Conservation (phyloP, 345 rosid species). For the Streptanthus diversifolius region DNA sequence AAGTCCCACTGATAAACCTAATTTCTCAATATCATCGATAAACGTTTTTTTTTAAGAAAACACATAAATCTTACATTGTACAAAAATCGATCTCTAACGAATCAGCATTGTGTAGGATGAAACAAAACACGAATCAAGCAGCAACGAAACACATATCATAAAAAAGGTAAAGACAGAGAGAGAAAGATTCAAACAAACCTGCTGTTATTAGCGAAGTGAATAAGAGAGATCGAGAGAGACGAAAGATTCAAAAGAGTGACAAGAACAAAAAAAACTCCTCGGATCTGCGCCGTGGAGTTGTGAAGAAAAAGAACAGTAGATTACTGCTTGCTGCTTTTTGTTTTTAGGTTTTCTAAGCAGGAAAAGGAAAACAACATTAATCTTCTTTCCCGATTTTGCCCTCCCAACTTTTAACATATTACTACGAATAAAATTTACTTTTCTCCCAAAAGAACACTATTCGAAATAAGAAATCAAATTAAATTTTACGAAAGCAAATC, state of each 20-base stretch:
- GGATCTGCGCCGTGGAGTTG: conserved; percentile 92
- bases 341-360: conserved; percentile 1
- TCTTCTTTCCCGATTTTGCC: conserved; percentile 24
- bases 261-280: conserved; percentile 67
- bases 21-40: not conserved
- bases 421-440: not conserved
- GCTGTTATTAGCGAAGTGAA: not conserved
- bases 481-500: not conserved
- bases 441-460: not conserved
- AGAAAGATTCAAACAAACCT: conserved; percentile 12
- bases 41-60: not conserved
- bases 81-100: not conserved
- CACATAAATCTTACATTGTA: not conserved
- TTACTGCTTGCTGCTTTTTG: not conserved
- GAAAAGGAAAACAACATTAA: not conserved
- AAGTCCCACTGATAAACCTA: not conserved
- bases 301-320: not conserved
- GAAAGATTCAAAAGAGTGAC: conserved; percentile 21
- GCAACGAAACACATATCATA: not conserved
- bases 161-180: not conserved
- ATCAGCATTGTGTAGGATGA: not conserved
- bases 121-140: not conserved
- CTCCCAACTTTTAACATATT: conserved; percentile 12
- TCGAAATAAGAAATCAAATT: not conserved
- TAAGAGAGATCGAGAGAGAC: not conserved